These are phyloP conservation scores for Cyphellophora attinorum DNA, from an alignment of 2,329 filamentous ascomycete genomes.

Conservation along the genomic window DNA sequence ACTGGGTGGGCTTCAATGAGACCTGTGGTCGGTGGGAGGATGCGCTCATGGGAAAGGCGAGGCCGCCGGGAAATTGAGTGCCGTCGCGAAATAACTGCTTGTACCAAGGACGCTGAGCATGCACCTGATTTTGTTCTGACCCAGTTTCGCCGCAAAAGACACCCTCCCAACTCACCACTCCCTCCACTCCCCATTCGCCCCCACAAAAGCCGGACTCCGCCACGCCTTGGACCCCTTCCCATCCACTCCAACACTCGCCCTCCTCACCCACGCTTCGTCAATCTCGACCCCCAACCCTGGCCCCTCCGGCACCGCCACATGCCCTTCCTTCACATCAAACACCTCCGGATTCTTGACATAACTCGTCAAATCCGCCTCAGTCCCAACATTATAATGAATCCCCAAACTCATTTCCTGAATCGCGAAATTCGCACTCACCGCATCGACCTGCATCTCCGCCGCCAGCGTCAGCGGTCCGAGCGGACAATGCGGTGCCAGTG, in stretches of 20 bases:
- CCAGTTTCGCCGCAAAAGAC: too few relatives aligned
- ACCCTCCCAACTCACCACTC: too few relatives aligned
- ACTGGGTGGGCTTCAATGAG: background rate
- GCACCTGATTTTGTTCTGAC: too few relatives aligned
- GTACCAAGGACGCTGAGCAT: too few relatives aligned
- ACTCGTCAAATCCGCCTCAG: constrained; percentile 51
- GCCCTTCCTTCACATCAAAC: constrained; percentile 58
- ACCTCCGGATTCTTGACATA: constrained; percentile 57
- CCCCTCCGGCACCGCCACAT: constrained; percentile 48
- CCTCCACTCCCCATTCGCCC: too few relatives aligned
- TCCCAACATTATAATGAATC: constrained; percentile 66
- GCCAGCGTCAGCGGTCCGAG: constrained; percentile 62
- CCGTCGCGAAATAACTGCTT: too few relatives aligned
- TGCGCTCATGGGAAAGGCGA: background rate
- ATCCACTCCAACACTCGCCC: too few relatives aligned
- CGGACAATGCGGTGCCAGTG: constrained; percentile 62
- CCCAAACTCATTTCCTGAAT: constrained; percentile 71
- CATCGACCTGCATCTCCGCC: constrained; percentile 56
- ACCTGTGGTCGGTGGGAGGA: background rate
- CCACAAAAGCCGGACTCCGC: too few relatives aligned
- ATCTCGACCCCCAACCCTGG: constrained; percentile 61
- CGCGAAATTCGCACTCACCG: constrained; percentile 50
- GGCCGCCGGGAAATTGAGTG: too few relatives aligned
- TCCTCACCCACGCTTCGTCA: constrained; percentile 58
- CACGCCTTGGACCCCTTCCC: too few relatives aligned